phyloP scores from a whole-genome alignment of 768 basidiomycete species.

The Mycena polygramma region DNA sequence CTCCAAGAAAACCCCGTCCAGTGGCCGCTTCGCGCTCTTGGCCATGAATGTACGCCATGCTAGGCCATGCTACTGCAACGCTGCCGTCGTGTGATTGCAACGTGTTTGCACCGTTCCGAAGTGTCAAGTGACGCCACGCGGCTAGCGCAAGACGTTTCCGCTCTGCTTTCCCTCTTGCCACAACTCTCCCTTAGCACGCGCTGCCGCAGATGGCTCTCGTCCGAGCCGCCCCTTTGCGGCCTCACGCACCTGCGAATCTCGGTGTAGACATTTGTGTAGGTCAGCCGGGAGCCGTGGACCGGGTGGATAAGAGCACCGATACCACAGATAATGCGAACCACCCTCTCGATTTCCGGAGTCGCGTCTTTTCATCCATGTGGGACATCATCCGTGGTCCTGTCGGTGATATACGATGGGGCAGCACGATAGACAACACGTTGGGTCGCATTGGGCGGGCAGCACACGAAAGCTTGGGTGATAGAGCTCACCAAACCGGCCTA shows the following conservation, averaged over 20 bases:
- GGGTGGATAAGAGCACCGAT: neutral
- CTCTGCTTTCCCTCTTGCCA: neutral
- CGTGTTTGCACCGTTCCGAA: too few species aligned
- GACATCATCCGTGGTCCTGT: neutral
- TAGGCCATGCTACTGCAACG: too few species aligned
- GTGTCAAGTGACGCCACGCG: too few species aligned
- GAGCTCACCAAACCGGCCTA: neutral
- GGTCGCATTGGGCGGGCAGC: neutral
- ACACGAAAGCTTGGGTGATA: neutral
- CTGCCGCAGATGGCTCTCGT: slow-evolving; percentile 2
- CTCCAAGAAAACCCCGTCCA: too few species aligned
- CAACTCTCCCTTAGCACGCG: slow-evolving; percentile 1
- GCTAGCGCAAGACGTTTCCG: neutral
- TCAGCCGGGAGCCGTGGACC: neutral
- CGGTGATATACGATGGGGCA: slow-evolving; percentile 1
- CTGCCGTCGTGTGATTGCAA: too few species aligned
- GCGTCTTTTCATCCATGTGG: slow-evolving; percentile 8
- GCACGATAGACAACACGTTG: neutral
- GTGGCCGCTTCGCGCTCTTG: too few species aligned
- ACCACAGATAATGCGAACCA: neutral
- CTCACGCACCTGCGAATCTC: neutral
- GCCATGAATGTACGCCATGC: too few species aligned
- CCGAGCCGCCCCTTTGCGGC: too few species aligned
- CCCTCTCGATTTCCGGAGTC: neutral
- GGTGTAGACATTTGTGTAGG: neutral